Evolutionary conservation across 257 asterid genomes (phyloP), one percentile per base, ranked within the genome.

Genomic region (Capsicum chinense): DNA sequence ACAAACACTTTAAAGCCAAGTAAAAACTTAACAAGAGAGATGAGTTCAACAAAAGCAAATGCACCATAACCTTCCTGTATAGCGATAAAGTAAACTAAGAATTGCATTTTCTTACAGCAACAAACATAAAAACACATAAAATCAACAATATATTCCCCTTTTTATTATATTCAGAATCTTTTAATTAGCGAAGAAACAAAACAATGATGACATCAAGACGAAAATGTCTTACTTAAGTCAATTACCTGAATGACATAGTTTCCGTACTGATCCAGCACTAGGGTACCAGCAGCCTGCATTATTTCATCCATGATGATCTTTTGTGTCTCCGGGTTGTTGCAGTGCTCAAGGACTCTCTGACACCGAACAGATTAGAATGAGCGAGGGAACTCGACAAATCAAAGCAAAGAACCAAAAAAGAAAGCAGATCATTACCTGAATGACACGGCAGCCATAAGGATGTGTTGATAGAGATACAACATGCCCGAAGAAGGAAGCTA

Each of bases 371-470:
- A 83, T 60, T 47, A 7, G 1, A 35, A 26, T 79, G 9, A 83
- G 37, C 54, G 54, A 83, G 35, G 39, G 39, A 47, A 85, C 52
- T 35, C 67, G 26, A 57, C 79, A 74, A 35, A 42, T 1, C 64
- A 83, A 33, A 79, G n/a, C 52, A 60, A 82, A 15, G 86, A 86
- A 83, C 62, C n/a, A 7, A 1, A 67, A 56, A 37, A 50, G 9
- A 66, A 64, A n/a, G 54, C 19, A 60, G 12, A 67, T 81, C 37
- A 59, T 35, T 83, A 94, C 99, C 99, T 95, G 99, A 88, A 95
- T 94, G 86, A 95, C 98, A 60, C 97, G 94, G 70, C 99, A 95
- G 15, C 99, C 98, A 83, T 95, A 93, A 70, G 98, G 96, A 91
- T 95, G 99, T 39, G 91, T 89, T 79, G 98, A 94, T 86, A 95